Percentiles rank a stretch among this genome's conserved stretches.
These are phyloP conservation scores for Mucor sp. DNA, from an alignment of 371 early-diverging fungal species.

Conservation along the genomic window DNA sequence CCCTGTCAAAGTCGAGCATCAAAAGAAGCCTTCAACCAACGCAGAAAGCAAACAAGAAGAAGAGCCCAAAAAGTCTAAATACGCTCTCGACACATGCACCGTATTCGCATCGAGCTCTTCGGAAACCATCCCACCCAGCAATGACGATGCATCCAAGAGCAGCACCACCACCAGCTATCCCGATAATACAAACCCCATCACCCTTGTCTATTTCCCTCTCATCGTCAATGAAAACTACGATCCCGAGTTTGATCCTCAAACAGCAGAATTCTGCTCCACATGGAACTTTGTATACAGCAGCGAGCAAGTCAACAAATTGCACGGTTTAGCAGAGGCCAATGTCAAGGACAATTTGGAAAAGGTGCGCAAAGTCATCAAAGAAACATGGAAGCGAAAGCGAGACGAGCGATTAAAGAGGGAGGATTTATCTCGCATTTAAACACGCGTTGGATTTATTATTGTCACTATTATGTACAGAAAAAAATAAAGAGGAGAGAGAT, in stretches of 20 bases:
- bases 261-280: conserved; percentile 63
- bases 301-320: conserved; percentile 58
- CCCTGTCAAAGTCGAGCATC: conserved; percentile 28
- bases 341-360: conserved; percentile 48
- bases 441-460: background rate
- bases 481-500: background rate
- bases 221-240: conserved; percentile 57
- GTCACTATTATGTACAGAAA: background rate
- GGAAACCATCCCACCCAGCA: conserved; percentile 17
- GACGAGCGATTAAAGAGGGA: conserved; percentile 13
- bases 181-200: conserved; percentile 45
- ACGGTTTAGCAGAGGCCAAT: conserved; percentile 54
- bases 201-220: conserved; percentile 64
- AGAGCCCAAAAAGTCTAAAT: conserved; percentile 18
- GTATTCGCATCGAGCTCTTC: conserved; percentile 41
- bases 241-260: conserved; percentile 64
- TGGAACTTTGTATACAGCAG: conserved; percentile 67
- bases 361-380: conserved; percentile 39
- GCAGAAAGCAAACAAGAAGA: too few species aligned
- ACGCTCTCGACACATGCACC: conserved; percentile 41
- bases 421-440: background rate
- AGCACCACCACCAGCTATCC: conserved; percentile 13
- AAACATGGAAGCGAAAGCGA: conserved; percentile 51
- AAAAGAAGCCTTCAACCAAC: conserved; percentile 13
- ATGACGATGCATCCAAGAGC: conserved; percentile 1